These are phyloP conservation scores for Penicillium digitatum DNA, from an alignment of 2,329 filamentous ascomycete species.

Conservation along the genomic window DNA sequence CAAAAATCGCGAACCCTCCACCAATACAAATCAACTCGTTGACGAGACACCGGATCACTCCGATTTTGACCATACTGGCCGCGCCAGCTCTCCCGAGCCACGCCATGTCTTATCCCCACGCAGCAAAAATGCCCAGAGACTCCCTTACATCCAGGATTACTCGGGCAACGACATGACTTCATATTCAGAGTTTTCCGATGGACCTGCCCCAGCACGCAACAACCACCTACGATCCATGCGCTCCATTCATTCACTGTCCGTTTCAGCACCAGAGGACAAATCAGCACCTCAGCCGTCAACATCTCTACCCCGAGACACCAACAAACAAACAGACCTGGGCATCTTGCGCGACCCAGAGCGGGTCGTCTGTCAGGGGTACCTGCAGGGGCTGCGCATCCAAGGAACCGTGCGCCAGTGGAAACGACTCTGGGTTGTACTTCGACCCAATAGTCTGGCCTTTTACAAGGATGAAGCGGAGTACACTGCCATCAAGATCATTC, in stretches of 20 bases:
- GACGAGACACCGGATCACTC: slow-evolving; percentile 44
- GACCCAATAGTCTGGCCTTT: slow-evolving; percentile 76
- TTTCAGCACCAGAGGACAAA: slow-evolving; percentile 28
- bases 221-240: slow-evolving; percentile 29
- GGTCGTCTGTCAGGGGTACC: slow-evolving; percentile 89
- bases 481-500: slow-evolving; percentile 74
- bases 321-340: slow-evolving; percentile 57
- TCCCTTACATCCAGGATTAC: slow-evolving; percentile 50
- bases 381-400: slow-evolving; percentile 78
- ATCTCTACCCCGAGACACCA: slow-evolving; percentile 50
- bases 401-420: slow-evolving; percentile 87
- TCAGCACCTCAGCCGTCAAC: slow-evolving; percentile 25
- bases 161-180: slow-evolving; percentile 67
- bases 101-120: slow-evolving; percentile 29
- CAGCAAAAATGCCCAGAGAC: slow-evolving; percentile 23
- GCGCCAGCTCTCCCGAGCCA: slow-evolving; percentile 36
- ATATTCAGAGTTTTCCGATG: slow-evolving; percentile 82
- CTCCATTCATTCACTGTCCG: slow-evolving; percentile 29
- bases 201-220: slow-evolving; percentile 25
- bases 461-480: slow-evolving; percentile 96
- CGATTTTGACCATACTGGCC: slow-evolving; percentile 34
- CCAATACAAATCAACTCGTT: slow-evolving; percentile 29
- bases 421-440: slow-evolving; percentile 85
- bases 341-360: slow-evolving; percentile 69
- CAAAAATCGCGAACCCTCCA: slow-evolving; percentile 19